Base-by-base conservation (phyloP, 2,329 filamentous ascomycete species). In the Cordyceps tenuipes region DNA sequence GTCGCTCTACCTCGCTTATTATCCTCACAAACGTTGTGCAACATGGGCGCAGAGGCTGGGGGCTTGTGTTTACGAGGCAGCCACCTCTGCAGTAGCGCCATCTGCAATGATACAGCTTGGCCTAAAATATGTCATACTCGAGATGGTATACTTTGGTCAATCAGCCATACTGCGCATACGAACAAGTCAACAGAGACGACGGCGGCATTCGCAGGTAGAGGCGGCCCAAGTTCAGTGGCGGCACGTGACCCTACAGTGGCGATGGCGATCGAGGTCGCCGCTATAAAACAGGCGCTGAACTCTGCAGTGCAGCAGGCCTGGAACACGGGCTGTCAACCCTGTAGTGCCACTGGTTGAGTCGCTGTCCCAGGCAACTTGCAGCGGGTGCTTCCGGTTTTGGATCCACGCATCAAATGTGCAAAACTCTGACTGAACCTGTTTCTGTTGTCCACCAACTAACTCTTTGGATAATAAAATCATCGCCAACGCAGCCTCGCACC, bases 391-490 rank as follows among this genome's bases (percentile, higher is more conserved):
- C n/a, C n/a, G 8, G 34, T 36, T 13, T 36, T 36, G 53, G 53
- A 6, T 56, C 54, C 54, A 47, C 54, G 54, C 15, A 21, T 29
- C 29, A 29, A 29, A 50, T 41, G 47, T 12, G 56, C 56, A 58
- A 58, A 58, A 58, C 56, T 58, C 39, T 51, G 36, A 50, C 48
- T 58, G 17, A 36, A 43, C 34, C 44, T 31, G 3, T 17, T 48
- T 21, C 44, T 31, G 3, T 17, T 48, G 47, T 44, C 29, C 29
- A 29, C 29, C 29, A 21, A 21, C 34, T 17, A 21, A 21, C 34
- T 17, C 29, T 29, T 13, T 49, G 31, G n/a, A 46, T 58, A 39
- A 39, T 41, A 36, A 43, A 46, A 6, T 29, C 48, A 58, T 58
- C 56, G 47, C 47, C 46, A 48, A n/a, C 23, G 19, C n/a, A 29